These are phyloP conservation scores for Bretschneidera sinensis DNA, from an alignment of 345 rosid genomes.

Conservation along the genomic window DNA sequence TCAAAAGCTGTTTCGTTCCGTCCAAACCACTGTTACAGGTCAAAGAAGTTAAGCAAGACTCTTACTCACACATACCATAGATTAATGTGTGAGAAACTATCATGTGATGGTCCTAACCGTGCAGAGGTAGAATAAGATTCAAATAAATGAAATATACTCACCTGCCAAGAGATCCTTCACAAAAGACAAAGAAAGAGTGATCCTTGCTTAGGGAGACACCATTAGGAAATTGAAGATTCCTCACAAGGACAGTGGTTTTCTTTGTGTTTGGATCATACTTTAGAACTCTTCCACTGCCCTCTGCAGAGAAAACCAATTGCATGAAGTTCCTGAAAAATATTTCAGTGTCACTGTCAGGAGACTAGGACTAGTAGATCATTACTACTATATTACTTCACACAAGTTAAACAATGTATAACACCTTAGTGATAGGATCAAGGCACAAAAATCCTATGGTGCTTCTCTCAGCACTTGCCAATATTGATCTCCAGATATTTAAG, in stretches of 20 bases:
- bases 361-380: neutral
- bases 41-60: neutral
- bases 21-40: too few relatives aligned
- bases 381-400: too few relatives aligned
- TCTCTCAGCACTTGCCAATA: too few relatives aligned
- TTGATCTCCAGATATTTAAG: neutral
- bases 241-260: constrained; percentile 60
- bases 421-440: neutral
- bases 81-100: neutral
- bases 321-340: constrained; percentile 65
- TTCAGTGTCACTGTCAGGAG: neutral
- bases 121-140: neutral
- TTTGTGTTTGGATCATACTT: constrained; percentile 67
- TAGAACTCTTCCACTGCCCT: constrained; percentile 63
- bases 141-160: constrained; percentile 18
- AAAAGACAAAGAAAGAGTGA: constrained; percentile 65
- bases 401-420: neutral
- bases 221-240: constrained; percentile 77
- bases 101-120: neutral
- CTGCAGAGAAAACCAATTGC: constrained; percentile 75
- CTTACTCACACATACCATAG: neutral
- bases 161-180: constrained; percentile 71
- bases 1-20: too few relatives aligned
- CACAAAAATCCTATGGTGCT: too few relatives aligned
- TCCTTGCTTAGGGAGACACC: constrained; percentile 90